Evolutionary conservation across 441 rosid genomes (phyloP), one percentile per base, ranked within the genome.

Genomic region (Melastoma candidum): DNA sequence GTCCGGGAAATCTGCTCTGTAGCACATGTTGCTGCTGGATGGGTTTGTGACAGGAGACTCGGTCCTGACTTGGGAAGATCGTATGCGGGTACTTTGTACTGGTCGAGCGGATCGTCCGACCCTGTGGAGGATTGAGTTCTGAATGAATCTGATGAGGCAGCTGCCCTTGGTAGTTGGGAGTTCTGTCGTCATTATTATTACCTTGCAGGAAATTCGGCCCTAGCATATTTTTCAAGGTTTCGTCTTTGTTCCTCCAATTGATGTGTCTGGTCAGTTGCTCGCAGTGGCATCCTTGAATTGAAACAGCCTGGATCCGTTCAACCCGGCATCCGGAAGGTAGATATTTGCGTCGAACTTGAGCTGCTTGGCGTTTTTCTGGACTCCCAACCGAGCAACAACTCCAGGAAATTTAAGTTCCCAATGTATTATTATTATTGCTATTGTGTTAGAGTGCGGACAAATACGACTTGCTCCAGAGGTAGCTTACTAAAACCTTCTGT

Each of bases 41-140:
- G 66, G 77, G 41, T 8, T 32, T 32, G 41, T 32, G 41, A 32
- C 8, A 8, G 41, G 8, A 4, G 41, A 32, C 41, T 32, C 41
- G 8, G 5, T 32, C 41, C 41, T 8, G 8, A 32, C 41, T 32
- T 32, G 41, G 41, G 41, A 54, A 32, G 73, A 8, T 32, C 41
- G 41, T 4, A 32, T 8, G 7, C 7, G 41, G 80, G 76, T 56
- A 71, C 59, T 27, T 58, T 66, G 70, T 75, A 77, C 63, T 77
- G 74, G 46, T 87, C 95, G 5, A 77, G 75, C 47, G 86, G 53
- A 63, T 84, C 89, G 2, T 17, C 22, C 22, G 90, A 80, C 11
- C 65, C 68, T 13, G 86, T 74, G 5, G 88, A 85, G 6, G 25
- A 27, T 8, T 14, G 57, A 2, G 47, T 29, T 1, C 47, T 47